Percentiles rank a stretch among this genome's conserved stretches.
phyloP scores from a whole-genome alignment of 768 basidiomycete species.

The Cyclocybe aegerita region DNA sequence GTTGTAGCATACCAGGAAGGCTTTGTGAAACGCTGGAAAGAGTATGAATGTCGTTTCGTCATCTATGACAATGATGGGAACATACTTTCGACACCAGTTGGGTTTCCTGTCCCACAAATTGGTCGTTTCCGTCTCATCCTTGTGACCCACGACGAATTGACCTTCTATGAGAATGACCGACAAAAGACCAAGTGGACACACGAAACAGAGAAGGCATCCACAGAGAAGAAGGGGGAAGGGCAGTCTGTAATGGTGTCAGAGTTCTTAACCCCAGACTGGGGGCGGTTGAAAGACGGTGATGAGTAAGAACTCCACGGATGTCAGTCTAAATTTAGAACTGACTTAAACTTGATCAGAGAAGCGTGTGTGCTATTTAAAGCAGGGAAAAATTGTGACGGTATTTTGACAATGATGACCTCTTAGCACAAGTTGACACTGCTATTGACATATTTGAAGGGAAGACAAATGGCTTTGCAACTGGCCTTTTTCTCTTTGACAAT shows the following conservation, averaged over 20 bases:
- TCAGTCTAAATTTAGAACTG: neutral
- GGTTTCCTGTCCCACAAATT: constrained; percentile 18
- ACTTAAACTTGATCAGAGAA: neutral
- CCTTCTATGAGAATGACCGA: constrained; percentile 35
- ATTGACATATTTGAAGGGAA: constrained; percentile 31
- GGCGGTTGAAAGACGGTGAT: constrained; percentile 18
- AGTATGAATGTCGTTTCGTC: constrained; percentile 22
- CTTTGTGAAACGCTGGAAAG: constrained; percentile 23
- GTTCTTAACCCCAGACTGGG: constrained; percentile 31
- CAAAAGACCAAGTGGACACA: constrained; percentile 26
- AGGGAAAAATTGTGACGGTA: constrained; percentile 32
- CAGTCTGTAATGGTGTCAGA: constrained; percentile 34
- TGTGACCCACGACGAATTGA: constrained; percentile 36
- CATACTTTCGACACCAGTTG: constrained; percentile 4
- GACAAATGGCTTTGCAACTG: constrained; percentile 21
- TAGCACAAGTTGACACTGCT: constrained; percentile 21
- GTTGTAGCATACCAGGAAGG: constrained; percentile 30
- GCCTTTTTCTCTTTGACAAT: constrained; percentile 24
- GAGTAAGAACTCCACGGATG: constrained; percentile 11
- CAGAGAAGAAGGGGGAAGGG: constrained; percentile 34
- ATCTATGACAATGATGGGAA: constrained; percentile 27
- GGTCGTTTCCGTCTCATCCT: constrained; percentile 18
- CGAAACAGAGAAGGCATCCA: constrained; percentile 14
- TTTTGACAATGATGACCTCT: constrained; percentile 23
- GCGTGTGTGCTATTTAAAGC: constrained; percentile 17